phyloP scores from a whole-genome alignment of 129 eudicot genomes.

The Artemisia annua region DNA sequence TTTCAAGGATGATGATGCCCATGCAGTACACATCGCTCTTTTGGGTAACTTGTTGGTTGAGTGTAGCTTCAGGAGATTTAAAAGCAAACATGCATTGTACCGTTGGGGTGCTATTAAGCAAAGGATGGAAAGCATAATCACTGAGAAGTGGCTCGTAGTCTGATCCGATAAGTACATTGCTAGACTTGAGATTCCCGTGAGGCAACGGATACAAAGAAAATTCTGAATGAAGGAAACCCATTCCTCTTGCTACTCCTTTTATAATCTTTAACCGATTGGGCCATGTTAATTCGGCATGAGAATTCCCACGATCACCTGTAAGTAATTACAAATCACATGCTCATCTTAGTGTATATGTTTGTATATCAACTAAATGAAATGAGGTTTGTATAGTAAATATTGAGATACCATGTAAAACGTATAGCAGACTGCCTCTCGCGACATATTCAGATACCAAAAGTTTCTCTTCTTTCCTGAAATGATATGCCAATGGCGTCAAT shows the following conservation, averaged over 20 bases:
- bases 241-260: conserved; percentile 75
- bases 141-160: conserved; percentile 78
- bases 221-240: conserved; percentile 67
- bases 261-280: conserved; percentile 65
- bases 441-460: conserved; percentile 72
- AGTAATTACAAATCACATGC: neutral
- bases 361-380: neutral
- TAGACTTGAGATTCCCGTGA: conserved; percentile 88
- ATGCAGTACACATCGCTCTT: conserved; percentile 79
- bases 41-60: conserved; percentile 44
- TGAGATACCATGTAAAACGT: conserved; percentile 63
- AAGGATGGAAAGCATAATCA: conserved; percentile 65
- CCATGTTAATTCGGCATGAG: conserved; percentile 68
- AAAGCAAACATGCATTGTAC: conserved; percentile 58
- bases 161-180: conserved; percentile 67
- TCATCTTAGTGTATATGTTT: neutral
- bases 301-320: conserved; percentile 67
- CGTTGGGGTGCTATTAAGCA: conserved; percentile 52
- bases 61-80: conserved; percentile 74
- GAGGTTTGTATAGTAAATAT: neutral
- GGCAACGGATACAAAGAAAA: conserved; percentile 64
- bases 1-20: conserved; percentile 78
- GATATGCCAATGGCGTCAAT: conserved; percentile 78
- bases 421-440: conserved; percentile 78
- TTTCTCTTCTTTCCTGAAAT: conserved; percentile 85